phyloP scores from a whole-genome alignment of 495 filamentous ascomycete species.

The Articulospora tetracladia region DNA sequence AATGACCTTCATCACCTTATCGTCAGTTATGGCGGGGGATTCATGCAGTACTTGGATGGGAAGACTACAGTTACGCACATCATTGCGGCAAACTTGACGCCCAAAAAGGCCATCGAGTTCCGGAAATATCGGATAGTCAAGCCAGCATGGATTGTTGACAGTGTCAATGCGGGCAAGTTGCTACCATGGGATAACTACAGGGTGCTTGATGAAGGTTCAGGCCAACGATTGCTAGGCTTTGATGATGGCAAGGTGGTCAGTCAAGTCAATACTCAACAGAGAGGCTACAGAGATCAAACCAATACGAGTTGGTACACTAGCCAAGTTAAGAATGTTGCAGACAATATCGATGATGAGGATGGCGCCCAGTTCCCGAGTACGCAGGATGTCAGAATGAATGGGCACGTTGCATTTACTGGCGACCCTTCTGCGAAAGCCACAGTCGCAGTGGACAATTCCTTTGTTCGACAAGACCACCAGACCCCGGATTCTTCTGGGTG shows the following conservation, averaged over 20 bases:
- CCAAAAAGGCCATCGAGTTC: conserved; percentile 88
- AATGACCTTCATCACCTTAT: conserved; percentile 83
- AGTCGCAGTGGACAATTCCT: neutral
- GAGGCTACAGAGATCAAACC: conserved; percentile 72
- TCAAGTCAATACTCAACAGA: conserved; percentile 51
- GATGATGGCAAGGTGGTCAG: conserved; percentile 65
- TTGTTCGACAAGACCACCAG: neutral
- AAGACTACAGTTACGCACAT: conserved; percentile 95
- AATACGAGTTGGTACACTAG: conserved; percentile 73
- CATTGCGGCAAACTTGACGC: conserved; percentile 83
- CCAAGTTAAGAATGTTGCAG: conserved; percentile 46
- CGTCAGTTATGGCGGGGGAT: conserved; percentile 86
- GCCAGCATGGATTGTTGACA: conserved; percentile 94
- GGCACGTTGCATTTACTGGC: neutral
- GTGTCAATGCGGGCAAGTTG: conserved; percentile 71
- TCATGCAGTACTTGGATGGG: conserved; percentile 89
- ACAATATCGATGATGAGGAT: conserved; percentile 21
- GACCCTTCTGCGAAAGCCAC: neutral
- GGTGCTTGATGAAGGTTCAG: conserved; percentile 72
- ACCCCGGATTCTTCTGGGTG: conserved; percentile 13
- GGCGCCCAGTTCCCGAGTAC: conserved; percentile 16
- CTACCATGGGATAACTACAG: conserved; percentile 82
- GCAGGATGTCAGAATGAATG: conserved; percentile 3
- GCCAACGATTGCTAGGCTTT: conserved; percentile 74
- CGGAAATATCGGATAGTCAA: conserved; percentile 84